Evolutionary conservation across 139 green algal genomes (phyloP), one percentile per base, ranked within the genome.

Genomic region (Chlamydomonas incerta): DNA sequence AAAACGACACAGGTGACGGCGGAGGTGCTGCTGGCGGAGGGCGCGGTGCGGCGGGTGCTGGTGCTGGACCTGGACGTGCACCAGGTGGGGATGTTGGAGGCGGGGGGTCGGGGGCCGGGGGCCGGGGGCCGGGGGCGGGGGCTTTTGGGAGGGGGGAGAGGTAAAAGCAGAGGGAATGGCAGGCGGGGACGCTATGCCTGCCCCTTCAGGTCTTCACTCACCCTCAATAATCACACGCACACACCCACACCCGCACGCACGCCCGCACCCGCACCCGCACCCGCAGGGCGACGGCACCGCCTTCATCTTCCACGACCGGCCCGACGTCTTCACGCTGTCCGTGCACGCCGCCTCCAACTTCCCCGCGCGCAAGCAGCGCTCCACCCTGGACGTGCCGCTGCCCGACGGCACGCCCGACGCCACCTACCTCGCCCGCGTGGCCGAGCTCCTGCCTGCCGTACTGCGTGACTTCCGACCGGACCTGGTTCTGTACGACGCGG

Each of bases 31-130:
- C 87, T 95, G 62, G 63, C 74, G 0, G 71, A 90, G 68, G 87
- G 90, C 4, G 58, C 33, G 8, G 92, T 92, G 31, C 9, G 85
- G 34, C 81, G 95, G 8, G 90, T 98, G 50, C 80, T 97, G 3
- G 93, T 98, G 3, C 37, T 98, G n/a, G 96, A 98, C 85, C 84
- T 98, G 63, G 96, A 98, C 85, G 96, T 98, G 21, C 96, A 98
- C 85, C 95, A 97, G 93, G 92, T 90, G 35, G 33, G 60, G 13
- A 8, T 50, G 41, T 50, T n/a, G n/a, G n/a, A n/a, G n/a, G n/a
- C n/a, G n/a, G n/a, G 41, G 41, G 41, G 41, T 60, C 18, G 20
- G 55, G 2, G 8, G 18, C 55, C 9, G 13, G 55, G 9, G 55
- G 3, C 8, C 18, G 90, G 92, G 2, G 8, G 80, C 46, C 2